phyloP scores from a whole-genome alignment of 2,329 filamentous ascomycete genomes.

The Botrytis paeoniae region DNA sequence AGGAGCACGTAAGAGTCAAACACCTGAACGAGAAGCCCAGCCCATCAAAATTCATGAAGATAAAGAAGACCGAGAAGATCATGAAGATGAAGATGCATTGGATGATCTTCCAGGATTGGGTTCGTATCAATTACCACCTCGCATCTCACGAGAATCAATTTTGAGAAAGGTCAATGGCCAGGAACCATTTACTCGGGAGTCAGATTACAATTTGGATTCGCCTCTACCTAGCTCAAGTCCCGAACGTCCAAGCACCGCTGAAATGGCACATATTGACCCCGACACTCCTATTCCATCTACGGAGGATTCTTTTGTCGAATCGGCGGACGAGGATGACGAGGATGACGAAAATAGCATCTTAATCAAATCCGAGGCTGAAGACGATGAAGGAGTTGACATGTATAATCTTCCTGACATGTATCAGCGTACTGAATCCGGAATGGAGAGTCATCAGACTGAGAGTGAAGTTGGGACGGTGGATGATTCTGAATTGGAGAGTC shows the following conservation, averaged over 20 bases:
- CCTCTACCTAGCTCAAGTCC: conserved; percentile 58
- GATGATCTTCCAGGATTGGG: conserved; percentile 59
- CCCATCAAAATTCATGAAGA: conserved; percentile 48
- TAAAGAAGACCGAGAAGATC: conserved; percentile 48
- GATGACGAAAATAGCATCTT: conserved; percentile 47
- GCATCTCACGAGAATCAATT: conserved; percentile 92
- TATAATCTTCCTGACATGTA: conserved; percentile 68
- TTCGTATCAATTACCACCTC: conserved; percentile 65
- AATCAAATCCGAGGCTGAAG: conserved; percentile 60
- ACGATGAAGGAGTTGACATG: conserved; percentile 58
- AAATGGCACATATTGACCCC: conserved; percentile 64
- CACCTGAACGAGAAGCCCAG: conserved; percentile 34
- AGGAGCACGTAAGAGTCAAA: conserved; percentile 45
- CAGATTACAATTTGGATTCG: conserved; percentile 63
- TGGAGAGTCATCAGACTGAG: conserved; percentile 24
- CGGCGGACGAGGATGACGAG: conserved; percentile 41
- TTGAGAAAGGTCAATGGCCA: conserved; percentile 76
- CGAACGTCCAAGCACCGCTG: conserved; percentile 43
- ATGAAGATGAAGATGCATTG: conserved; percentile 57
- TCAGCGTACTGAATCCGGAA: conserved; percentile 49
- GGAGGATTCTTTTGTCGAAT: conserved; percentile 64
- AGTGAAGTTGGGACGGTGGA: conserved; percentile 16
- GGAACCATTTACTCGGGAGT: conserved; percentile 52
- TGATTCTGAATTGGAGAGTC: conserved; percentile 40
- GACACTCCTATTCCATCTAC: conserved; percentile 87